phyloP scores from a whole-genome alignment of 2,329 filamentous ascomycete genomes.

The Botrytis elliptica region DNA sequence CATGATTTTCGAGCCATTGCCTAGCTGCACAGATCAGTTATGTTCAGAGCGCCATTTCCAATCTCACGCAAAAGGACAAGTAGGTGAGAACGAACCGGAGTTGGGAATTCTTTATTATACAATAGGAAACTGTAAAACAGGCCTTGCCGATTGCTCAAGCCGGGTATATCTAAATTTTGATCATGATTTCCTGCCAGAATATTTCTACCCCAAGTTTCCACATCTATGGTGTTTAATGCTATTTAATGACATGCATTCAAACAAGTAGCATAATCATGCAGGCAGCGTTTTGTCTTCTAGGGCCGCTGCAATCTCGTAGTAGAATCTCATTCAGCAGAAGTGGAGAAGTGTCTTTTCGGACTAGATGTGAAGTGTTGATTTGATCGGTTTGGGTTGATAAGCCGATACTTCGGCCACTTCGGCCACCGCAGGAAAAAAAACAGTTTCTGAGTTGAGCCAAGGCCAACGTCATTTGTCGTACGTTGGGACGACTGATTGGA shows the following conservation, averaged over 20 bases:
- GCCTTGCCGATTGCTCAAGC: neutral
- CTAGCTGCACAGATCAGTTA: neutral
- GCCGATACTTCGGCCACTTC: neutral
- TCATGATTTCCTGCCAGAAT: neutral
- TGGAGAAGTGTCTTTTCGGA: neutral
- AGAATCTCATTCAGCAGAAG: neutral
- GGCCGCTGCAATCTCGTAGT: neutral
- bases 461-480: neutral
- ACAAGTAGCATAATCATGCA: too few relatives aligned
- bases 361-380: too few relatives aligned
- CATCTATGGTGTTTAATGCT: neutral
- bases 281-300: neutral
- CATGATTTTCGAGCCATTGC: neutral
- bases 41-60: neutral
- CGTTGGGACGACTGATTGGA: too few relatives aligned
- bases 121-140: neutral
- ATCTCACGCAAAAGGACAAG: neutral
- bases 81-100: neutral
- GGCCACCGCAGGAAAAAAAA: neutral
- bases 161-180: neutral
- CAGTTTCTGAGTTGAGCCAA: neutral
- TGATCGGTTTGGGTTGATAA: neutral
- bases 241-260: neutral
- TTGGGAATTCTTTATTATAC: neutral
- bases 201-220: too few relatives aligned